Evolutionary conservation across 805 yeast species (phyloP), one percentile per base, ranked within the genome.

Genomic region (Sugiyamaella valdiviana): DNA sequence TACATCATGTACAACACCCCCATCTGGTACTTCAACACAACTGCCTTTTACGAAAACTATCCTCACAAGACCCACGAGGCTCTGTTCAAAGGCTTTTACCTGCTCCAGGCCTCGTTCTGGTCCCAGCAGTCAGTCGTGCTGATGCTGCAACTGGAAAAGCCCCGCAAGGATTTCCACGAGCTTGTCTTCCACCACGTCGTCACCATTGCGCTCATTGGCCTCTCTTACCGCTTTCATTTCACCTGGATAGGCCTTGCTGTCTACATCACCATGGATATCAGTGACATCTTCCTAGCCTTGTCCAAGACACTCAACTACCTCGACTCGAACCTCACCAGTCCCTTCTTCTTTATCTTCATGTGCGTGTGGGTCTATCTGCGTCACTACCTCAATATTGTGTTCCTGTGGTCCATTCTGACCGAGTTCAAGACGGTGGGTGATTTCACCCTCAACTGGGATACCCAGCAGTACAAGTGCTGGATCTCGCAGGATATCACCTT

Each of bases 81-180:
- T 52, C 71, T 74, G 49, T 84, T 85, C 72, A 93, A 93, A 70
- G 65, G 80, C 12, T 93, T 84, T 63, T 93, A 93, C 65, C 72
- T 93, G 52, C 80, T 85, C 38, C 98, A 93, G 70, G 97, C 98
- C 5, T 85, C 97, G 3, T 93, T 88, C 67, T 93, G 99, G 99
- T 81, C 89, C 19, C 99, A 93, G 71, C 99, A 93, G 69, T 82
- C 95, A 1, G 80, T 85, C 37, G 85, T 93, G 26, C 73, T 93
- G 54, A 69, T 80, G 41, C 73, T 93, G 54, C 95, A 85, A 66
- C 75, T 93, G 52, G 99, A 93, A 68, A 87, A 87, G 65, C 98
- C 96, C 50, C 78, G 99, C 67, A 90, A 89, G 67, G 99, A 93
- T 66, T 90, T 82, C 69, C 72, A 81, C 58, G 99, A 93, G 68